Evolutionary conservation across 441 rosid species (phyloP), one percentile per base, ranked within the genome.

Genomic region (Erysimum cheiri): DNA sequence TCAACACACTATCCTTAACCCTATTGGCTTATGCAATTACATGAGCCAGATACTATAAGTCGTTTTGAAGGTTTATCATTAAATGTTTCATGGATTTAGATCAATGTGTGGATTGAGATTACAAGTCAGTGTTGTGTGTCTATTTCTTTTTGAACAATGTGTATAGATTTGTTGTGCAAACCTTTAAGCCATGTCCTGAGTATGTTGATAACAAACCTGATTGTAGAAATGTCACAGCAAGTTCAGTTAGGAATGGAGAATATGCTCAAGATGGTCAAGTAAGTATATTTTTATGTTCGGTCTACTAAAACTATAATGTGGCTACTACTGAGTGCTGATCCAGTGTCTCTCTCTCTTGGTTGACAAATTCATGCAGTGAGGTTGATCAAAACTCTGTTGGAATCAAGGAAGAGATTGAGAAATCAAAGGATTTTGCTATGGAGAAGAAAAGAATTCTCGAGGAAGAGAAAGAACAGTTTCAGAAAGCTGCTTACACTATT

Each of bases 191-290:
- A 55, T 62, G 37, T 50, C 6, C 60, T 75, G 74, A 75, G 56
- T 2, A 4, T 57, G 39, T 56, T 64, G 8, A 17, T 35, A 56
- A 35, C 61, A 56, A 56, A 56, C 70, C 19, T 17, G 6, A 40
- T 60, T 68, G 73, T 88, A 90, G 99, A 94, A 77, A 71, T 84
- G 87, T 88, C 94, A 13, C 97, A 87, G 74, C 90, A 86, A 77
- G 88, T 82, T 57, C 89, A 94, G 81, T 74, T 67, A 80, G 89
- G 82, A 49, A 86, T 88, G 97, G 92, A 69, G 70, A 85, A 77
- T 71, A 87, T 90, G 96, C 93, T 94, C 63, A 92, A 88, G 85
- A 78, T 86, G 93, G 88, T 78, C 52, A 80, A 26, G 97, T 89
- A 78, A 78, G 93, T 78, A 52, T 52, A 12, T 10, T 56, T 35